Evolutionary conservation across 148 eudicot species (phyloP), one percentile per base, ranked within the genome.

Genomic region (Diospyros kaki): DNA sequence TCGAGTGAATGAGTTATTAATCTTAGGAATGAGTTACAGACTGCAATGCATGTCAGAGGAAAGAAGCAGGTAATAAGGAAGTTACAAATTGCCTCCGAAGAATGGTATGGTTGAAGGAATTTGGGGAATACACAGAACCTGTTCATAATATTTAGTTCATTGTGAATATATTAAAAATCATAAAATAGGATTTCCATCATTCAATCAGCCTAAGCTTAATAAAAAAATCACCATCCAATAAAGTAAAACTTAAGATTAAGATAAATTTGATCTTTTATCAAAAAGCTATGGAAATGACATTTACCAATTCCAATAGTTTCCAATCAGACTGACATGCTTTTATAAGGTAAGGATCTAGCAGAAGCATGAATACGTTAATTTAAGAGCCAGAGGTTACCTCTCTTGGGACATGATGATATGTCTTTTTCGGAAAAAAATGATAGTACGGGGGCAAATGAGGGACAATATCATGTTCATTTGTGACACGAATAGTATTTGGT

Each of bases 371-470:
- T 3, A 71, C 5, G 39, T 10, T 51, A 70, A 56, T 41, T 28
- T 56, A 9, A 46, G 62, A 58, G 4, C 42, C 52, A 43, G 58
- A 3, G 5, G 43, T 74, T 89, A 96, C 99, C 98, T 96, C 98
- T 88, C 97, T 89, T 6, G 98, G 97, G 71, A 93, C 91, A 78
- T 96, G 99, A 82, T 83, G 98, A 68, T 96, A 96, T 10, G 97
- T 91, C 79, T 91, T 96, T 72, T 86, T 86, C 6, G 89, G 86
- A 39, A 96, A 91, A 77, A 82, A 79, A 58, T 77, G 58, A 82
- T 87, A 96, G 77, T 86, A 96, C 2, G 97, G 98, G 52, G 99
- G 99, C 82, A 96, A 84, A 83, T 96, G 99, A 45, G 99, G 93
- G 60, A 96, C 99, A 65, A 96, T 91, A 80, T 96, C 98, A 82